Conservation (phyloP, 2,329 filamentous ascomycete species). For the Phaeoacremonium minimum region DNA sequence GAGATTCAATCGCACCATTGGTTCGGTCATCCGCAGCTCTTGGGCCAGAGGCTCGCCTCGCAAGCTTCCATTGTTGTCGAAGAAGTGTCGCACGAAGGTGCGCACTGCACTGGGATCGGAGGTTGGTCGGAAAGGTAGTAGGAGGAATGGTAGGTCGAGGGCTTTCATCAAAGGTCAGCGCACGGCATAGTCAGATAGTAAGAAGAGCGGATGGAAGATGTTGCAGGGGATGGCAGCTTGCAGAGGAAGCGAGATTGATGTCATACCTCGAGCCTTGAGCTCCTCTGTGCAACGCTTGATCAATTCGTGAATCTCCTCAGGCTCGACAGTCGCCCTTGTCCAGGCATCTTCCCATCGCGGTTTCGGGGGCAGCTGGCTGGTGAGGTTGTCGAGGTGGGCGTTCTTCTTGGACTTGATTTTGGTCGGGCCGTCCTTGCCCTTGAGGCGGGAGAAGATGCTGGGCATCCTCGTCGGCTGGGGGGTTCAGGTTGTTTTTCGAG, state of each 20-base stretch:
- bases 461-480: too few relatives aligned
- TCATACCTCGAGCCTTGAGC: conserved; percentile 88
- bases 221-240: conserved; percentile 44
- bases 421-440: conserved; percentile 66
- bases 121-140: conserved; percentile 89
- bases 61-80: conserved; percentile 63
- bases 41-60: conserved; percentile 70
- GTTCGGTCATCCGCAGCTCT: conserved; percentile 88
- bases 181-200: too few relatives aligned
- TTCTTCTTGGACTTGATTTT: conserved; percentile 70
- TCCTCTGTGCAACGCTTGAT: conserved; percentile 82
- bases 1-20: conserved; percentile 63
- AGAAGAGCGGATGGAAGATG: conserved; percentile 85
- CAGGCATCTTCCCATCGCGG: conserved; percentile 87
- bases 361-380: conserved; percentile 56
- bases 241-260: conserved; percentile 5
- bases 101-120: conserved; percentile 89
- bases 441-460: conserved; percentile 61
- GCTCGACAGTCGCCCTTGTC: conserved; percentile 73
- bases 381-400: conserved; percentile 42
- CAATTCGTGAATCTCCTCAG: conserved; percentile 87
- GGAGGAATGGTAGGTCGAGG: conserved; percentile 85
- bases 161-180: too few relatives aligned
- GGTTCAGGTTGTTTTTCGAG: too few relatives aligned
- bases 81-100: conserved; percentile 90